Conservation (phyloP, 225 moss, liverwort and hornwort genomes). For the Marchantia paleacea region DNA sequence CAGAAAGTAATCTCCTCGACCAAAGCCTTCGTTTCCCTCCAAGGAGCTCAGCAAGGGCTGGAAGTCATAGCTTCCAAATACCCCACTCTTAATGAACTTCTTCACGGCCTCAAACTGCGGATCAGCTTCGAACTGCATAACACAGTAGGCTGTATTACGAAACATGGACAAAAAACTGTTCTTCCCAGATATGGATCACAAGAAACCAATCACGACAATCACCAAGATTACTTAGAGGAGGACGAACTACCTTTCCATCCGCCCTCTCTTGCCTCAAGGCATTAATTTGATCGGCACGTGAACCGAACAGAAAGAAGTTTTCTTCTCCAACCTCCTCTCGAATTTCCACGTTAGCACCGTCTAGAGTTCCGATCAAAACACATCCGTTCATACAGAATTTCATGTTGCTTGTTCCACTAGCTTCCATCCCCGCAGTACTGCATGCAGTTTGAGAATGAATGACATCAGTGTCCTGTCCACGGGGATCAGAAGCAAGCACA, state of each 20-base stretch:
- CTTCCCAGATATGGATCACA: background rate
- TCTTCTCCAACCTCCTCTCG: conserved; percentile 84
- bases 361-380: conserved; percentile 77
- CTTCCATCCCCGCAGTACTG: conserved; percentile 96
- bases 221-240: too few relatives aligned
- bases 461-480: background rate
- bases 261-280: conserved; percentile 64
- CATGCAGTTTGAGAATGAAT: conserved; percentile 7
- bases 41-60: conserved; percentile 56
- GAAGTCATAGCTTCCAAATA: conserved; percentile 65
- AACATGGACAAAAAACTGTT: background rate
- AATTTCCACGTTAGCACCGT: conserved; percentile 96
- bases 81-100: conserved; percentile 74
- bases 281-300: conserved; percentile 61
- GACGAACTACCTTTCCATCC: conserved; percentile 61
- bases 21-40: conserved; percentile 77
- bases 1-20: conserved; percentile 83
- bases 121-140: conserved; percentile 58
- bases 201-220: too few relatives aligned
- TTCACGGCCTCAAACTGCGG: conserved; percentile 71
- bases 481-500: too few relatives aligned
- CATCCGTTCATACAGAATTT: conserved; percentile 95
- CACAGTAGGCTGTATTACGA: background rate
- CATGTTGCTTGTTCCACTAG: conserved; percentile 99
- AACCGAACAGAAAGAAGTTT: conserved; percentile 88